Conservation (phyloP, 2,329 filamentous ascomycete genomes). For the Botryotinia globosa region DNA sequence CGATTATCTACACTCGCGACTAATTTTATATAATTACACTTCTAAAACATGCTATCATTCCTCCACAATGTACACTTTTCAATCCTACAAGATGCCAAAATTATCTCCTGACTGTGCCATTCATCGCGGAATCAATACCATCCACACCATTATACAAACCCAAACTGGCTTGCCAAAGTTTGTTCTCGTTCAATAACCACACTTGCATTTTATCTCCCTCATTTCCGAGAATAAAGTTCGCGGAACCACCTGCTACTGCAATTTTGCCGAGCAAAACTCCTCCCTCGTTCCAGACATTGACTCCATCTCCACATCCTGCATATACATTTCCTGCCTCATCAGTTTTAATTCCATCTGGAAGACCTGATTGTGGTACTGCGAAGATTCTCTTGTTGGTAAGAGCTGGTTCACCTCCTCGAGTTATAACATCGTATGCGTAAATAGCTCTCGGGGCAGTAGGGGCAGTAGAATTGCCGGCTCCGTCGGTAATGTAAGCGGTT, state of each 20-base stretch:
- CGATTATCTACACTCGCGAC: not conserved
- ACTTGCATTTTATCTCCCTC: slow-evolving; percentile 20
- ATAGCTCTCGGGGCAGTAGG: slow-evolving; percentile 41
- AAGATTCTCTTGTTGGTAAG: slow-evolving; percentile 43
- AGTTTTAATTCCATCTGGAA: slow-evolving; percentile 57
- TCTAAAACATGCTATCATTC: not conserved
- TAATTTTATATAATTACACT: not conserved
- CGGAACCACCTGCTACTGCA: slow-evolving; percentile 30
- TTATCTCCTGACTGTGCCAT: not conserved
- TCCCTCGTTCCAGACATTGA: slow-evolving; percentile 51
- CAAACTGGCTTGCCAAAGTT: slow-evolving; percentile 24
- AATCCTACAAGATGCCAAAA: not conserved
- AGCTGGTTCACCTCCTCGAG: slow-evolving; percentile 15
- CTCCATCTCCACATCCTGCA: slow-evolving; percentile 51
- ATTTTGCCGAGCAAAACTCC: slow-evolving; percentile 56
- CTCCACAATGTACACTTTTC: not conserved
- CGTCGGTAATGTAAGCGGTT: slow-evolving; percentile 54
- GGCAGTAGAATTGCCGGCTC: slow-evolving; percentile 40
- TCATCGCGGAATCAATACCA: not conserved
- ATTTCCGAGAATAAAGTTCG: slow-evolving; percentile 25
- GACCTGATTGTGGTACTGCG: slow-evolving; percentile 50
- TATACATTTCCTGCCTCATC: slow-evolving; percentile 54
- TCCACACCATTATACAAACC: not conserved
- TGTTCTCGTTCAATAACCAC: slow-evolving; percentile 27
- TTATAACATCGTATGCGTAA: slow-evolving; percentile 31